Conservation (phyloP, 805 yeast genomes). For the Lipomyces starkeyi region DNA sequence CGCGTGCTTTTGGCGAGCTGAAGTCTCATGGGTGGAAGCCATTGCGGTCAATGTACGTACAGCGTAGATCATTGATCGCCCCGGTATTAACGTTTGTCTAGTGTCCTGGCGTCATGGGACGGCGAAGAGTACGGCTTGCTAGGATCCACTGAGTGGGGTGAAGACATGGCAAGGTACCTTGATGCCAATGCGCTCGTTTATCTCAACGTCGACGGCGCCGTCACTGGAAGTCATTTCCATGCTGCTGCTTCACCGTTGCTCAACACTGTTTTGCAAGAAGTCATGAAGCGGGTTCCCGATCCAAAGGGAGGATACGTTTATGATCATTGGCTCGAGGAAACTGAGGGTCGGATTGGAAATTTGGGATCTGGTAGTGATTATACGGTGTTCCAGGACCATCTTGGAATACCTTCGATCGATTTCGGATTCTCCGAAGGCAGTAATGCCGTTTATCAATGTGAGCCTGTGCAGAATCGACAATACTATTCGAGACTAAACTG, state of each 20-base stretch:
- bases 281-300: slow-evolving; percentile 54
- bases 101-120: slow-evolving; percentile 75
- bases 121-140: slow-evolving; percentile 75
- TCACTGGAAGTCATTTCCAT: slow-evolving; percentile 58
- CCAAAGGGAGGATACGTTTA: slow-evolving; percentile 51
- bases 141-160: slow-evolving; percentile 82
- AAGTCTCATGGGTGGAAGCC: slow-evolving; percentile 71
- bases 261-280: slow-evolving; percentile 53
- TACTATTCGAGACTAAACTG: background rate
- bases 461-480: background rate
- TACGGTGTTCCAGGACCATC: slow-evolving; percentile 52
- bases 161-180: slow-evolving; percentile 57
- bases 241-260: slow-evolving; percentile 67
- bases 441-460: slow-evolving; percentile 65
- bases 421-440: slow-evolving; percentile 56
- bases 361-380: slow-evolving; percentile 77
- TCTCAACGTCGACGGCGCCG: slow-evolving; percentile 71
- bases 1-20: slow-evolving; percentile 62
- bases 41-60: slow-evolving; percentile 58
- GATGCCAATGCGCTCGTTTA: slow-evolving; percentile 65
- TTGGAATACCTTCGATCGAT: slow-evolving; percentile 58
- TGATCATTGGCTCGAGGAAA: slow-evolving; percentile 45
- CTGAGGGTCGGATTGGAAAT: slow-evolving; percentile 50
- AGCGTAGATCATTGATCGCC: too few relatives aligned
- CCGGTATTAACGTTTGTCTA: background rate